Conservation (phyloP, 2,329 filamentous ascomycete genomes). For the Epichloe sylvatica region DNA sequence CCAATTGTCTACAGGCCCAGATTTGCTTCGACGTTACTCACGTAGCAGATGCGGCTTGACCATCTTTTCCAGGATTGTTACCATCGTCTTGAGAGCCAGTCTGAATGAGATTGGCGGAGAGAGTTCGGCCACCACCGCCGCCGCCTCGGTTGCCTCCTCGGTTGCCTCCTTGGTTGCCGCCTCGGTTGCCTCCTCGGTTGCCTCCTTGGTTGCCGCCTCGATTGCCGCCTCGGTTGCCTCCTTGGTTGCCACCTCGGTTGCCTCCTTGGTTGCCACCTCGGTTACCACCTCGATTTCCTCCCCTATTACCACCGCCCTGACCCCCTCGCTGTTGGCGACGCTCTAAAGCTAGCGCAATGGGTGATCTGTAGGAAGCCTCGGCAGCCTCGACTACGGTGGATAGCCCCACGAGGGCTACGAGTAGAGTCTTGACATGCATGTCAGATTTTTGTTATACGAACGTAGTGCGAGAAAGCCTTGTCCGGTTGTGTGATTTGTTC, state of each 20-base stretch:
- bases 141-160: conserved; percentile 1
- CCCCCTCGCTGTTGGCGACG: conserved; percentile 22
- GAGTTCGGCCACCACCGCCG: conserved; percentile 15
- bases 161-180: background rate
- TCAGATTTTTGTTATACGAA: background rate
- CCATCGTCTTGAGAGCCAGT: conserved; percentile 35
- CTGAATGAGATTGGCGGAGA: conserved; percentile 33
- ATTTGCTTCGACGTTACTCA: conserved; percentile 21
- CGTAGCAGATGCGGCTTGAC: conserved; percentile 39
- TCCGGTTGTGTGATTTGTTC: background rate
- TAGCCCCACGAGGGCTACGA: conserved; percentile 34
- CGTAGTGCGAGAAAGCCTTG: conserved; percentile 6
- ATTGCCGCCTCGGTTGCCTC: conserved; percentile 8
- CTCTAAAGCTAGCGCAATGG: conserved; percentile 23
- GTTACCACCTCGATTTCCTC: background rate
- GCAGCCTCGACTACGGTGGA: conserved; percentile 26
- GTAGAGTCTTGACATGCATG: conserved; percentile 39
- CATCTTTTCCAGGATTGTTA: conserved; percentile 27
- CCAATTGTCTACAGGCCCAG: background rate
- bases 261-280: background rate
- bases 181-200: conserved; percentile 7
- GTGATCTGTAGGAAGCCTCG: conserved; percentile 23
- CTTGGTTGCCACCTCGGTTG: background rate
- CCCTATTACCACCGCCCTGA: background rate
- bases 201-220: conserved; percentile 1